A percentile compares a stretch with the other conserved stretches of the same genome.
Evolutionary conservation across 441 rosid species (phyloP).

Genomic region (Populus hybrid): DNA sequence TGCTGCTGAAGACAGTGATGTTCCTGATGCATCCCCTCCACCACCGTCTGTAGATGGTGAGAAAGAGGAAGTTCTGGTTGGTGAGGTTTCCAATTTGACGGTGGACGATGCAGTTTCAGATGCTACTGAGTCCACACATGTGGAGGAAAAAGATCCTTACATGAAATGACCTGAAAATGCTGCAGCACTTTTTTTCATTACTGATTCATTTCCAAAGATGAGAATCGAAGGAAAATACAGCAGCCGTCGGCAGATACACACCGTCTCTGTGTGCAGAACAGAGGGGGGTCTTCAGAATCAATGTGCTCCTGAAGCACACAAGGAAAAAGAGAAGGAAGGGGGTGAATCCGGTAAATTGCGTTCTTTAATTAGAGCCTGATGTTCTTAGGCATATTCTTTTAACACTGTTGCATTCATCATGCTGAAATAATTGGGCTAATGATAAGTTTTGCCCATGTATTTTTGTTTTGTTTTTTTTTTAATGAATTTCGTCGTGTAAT

Average conservation of each 20-base stretch:
- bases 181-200: neutral
- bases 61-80: conserved; percentile 23
- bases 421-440: neutral
- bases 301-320: neutral
- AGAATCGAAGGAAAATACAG: neutral
- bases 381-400: conserved; percentile 12
- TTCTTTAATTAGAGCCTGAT: conserved; percentile 12
- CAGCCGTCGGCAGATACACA: neutral
- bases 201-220: neutral
- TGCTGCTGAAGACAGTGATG: conserved; percentile 36
- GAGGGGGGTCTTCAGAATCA: neutral
- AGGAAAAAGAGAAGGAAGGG: no score
- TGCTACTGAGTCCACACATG: neutral
- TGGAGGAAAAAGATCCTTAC: conserved; percentile 4
- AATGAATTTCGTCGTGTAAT: neutral
- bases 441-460: neutral
- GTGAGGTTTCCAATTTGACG: conserved; percentile 43
- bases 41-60: conserved; percentile 23
- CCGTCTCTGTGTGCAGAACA: neutral
- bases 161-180: conserved; percentile 10
- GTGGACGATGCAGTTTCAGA: conserved; percentile 36
- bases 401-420: neutral
- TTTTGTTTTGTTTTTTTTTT: neutral
- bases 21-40: conserved; percentile 25
- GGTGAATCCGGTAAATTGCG: conserved; percentile 13